Base-by-base conservation (phyloP, 495 filamentous ascomycete species). In the Aspergillus taichungensis region DNA sequence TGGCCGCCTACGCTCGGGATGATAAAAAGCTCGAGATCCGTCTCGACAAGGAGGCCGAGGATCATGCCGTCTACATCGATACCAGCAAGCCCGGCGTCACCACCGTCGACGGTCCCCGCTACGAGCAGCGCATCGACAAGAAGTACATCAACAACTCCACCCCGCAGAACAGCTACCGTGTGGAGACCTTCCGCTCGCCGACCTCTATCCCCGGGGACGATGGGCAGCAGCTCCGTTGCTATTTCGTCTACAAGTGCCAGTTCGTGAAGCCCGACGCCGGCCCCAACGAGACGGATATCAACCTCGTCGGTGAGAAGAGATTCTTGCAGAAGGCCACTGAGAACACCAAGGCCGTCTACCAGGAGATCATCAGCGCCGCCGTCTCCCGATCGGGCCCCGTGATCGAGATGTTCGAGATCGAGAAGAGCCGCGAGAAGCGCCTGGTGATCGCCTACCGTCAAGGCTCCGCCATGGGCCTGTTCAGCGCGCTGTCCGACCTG, bases 41-140 rank as follows among this genome's bases (percentile, higher is more conserved):
- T 13, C 64, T 98, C 13, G 92, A 98, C 62, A 95, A 95, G 77
- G 92, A 98, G 62, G 87, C 83, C 30, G 74, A 77, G 38, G 94
- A 97, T 64, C 94, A 97, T 63, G 92, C 92, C 34, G 91, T 97
- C 58, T 98, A 97, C 64, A 97, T 98, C 53, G 92, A 98, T 59
- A 98, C 94, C 10, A 95, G 88, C 63, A 82, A 79, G 53, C 94
- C 92, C 8, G 92, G 92, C 52, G 68, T 87, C 46, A 82, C 80
- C 30, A 72, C 79, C 34, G 62, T 86, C 7, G 69, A 76, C 40
- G 92, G 92, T 1, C 89, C 94, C 6, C 76, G 80, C 34, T 98
- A 95, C 66, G 92, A 98, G 67, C 84, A 90, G 59, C 76, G 92
- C 44, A 88, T 98, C 37, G 92, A 98, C 63, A 71, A 84, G 52